Percentiles rank a stretch among this genome's conserved stretches.
Evolutionary conservation across 306 rosid genomes (phyloP).

Genomic region (Hylodesmum podocarpum): DNA sequence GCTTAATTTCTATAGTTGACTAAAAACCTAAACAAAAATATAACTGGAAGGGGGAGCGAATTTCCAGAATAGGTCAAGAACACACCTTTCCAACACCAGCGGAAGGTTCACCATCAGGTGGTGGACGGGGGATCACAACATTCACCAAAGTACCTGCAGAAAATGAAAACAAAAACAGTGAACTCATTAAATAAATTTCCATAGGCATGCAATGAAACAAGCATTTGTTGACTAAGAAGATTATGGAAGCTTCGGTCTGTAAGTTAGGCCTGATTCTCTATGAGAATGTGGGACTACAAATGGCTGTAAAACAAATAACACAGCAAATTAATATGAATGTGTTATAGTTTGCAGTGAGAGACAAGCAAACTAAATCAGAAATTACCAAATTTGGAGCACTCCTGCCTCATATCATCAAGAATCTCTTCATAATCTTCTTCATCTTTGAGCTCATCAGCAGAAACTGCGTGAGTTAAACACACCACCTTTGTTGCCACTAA

Average conservation of each 20-base stretch:
- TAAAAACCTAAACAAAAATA: neutral
- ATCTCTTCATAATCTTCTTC: conserved; percentile 92
- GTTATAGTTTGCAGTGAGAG: conserved; percentile 1
- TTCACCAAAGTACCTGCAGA: conserved; percentile 79
- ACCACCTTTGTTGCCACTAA: conserved; percentile 78
- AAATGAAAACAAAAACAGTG: neutral
- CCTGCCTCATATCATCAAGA: conserved; percentile 87
- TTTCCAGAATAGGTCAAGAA: neutral
- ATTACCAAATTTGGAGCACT: conserved; percentile 90
- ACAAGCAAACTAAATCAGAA: neutral
- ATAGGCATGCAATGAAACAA: conserved; percentile 19
- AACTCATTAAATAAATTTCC: conserved; percentile 22
- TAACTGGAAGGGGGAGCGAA: neutral
- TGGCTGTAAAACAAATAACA: conserved; percentile 74
- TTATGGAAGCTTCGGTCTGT: conserved; percentile 75
- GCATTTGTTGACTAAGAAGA: conserved; percentile 44
- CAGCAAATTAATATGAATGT: conserved; percentile 44
- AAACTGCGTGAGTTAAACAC: conserved; percentile 80
- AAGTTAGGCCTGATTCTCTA: conserved; percentile 80
- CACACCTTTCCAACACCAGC: conserved; percentile 90
- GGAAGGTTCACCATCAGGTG: conserved; percentile 53
- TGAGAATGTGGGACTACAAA: conserved; percentile 74
- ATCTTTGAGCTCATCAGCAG: conserved; percentile 87
- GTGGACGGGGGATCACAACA: conserved; percentile 85
- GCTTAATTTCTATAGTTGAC: neutral